These are phyloP conservation scores for Mucor circinelloides DNA, from an alignment of 371 early-diverging fungal genomes.

Conservation along the genomic window DNA sequence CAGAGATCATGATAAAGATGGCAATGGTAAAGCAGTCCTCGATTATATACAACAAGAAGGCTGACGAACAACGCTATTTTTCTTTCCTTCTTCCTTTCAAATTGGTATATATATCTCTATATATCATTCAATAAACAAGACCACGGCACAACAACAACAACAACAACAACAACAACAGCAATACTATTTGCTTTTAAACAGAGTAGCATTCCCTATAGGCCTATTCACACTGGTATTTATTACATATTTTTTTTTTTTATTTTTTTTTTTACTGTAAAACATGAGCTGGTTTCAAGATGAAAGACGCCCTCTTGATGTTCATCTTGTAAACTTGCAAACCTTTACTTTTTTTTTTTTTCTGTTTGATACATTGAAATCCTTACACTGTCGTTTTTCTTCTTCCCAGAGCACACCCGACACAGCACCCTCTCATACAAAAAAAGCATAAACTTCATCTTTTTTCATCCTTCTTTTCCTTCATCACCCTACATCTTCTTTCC, in stretches of 20 bases:
- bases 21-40: not conserved
- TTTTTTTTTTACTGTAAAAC: not conserved
- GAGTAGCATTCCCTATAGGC: not conserved
- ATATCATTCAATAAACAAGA: not conserved
- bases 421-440: not conserved
- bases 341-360: not conserved
- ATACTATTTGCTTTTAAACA: not conserved
- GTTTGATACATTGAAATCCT: conserved; percentile 1
- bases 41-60: not conserved
- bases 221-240: conserved; percentile 2
- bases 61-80: not conserved
- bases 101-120: not conserved
- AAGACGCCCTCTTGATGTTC: not conserved
- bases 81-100: not conserved
- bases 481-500: not conserved
- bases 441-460: not conserved
- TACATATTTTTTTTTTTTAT: not conserved
- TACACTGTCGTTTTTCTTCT: conserved; percentile 1
- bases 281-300: not conserved
- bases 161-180: not conserved
- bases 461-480: conserved; percentile 5
- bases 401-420: not conserved
- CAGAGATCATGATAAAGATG: no score
- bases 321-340: not conserved
- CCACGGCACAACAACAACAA: not conserved